Evolutionary conservation across 2,329 filamentous ascomycete genomes (phyloP).

Genomic region (Pseudodiploospora longispora): DNA sequence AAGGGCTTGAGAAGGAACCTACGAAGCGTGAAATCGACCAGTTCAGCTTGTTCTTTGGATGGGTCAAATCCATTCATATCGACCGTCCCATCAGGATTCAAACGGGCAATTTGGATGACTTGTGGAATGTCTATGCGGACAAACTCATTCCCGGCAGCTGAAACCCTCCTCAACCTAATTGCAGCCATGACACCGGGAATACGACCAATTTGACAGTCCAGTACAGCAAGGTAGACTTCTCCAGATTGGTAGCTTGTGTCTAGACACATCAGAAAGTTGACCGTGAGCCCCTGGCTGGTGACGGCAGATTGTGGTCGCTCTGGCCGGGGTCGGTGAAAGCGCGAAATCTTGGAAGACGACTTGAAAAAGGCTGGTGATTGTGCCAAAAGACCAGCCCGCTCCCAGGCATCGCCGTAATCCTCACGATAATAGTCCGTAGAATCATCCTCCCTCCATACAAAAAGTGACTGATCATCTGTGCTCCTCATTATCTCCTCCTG

Average conservation of each 20-base stretch:
- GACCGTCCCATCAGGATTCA: not conserved
- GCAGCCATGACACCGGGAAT: not conserved
- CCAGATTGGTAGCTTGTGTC: not conserved
- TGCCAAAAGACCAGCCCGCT: not conserved
- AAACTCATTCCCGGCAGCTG: not conserved
- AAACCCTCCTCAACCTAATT: not conserved
- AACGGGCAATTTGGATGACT: not conserved
- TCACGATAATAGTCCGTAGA: not conserved
- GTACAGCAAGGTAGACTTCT: not conserved
- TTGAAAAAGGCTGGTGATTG: not conserved
- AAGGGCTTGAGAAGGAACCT: not conserved
- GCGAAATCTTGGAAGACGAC: not conserved
- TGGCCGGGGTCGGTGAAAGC: not conserved
- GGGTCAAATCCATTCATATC: not conserved
- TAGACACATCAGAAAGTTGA: not conserved
- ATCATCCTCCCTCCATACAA: conserved; percentile 5
- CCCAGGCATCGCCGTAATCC: not conserved
- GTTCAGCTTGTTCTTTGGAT: not conserved
- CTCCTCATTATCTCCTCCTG: conserved; percentile 13
- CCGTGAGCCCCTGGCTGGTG: not conserved
- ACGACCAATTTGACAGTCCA: not conserved
- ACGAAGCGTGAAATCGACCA: not conserved
- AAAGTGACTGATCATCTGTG: conserved; percentile 9
- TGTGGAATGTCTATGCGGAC: not conserved
- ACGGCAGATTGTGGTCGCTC: not conserved